Evolutionary conservation across 768 basidiomycete species (phyloP).

Genomic region (Leccinum disarticulatum): DNA sequence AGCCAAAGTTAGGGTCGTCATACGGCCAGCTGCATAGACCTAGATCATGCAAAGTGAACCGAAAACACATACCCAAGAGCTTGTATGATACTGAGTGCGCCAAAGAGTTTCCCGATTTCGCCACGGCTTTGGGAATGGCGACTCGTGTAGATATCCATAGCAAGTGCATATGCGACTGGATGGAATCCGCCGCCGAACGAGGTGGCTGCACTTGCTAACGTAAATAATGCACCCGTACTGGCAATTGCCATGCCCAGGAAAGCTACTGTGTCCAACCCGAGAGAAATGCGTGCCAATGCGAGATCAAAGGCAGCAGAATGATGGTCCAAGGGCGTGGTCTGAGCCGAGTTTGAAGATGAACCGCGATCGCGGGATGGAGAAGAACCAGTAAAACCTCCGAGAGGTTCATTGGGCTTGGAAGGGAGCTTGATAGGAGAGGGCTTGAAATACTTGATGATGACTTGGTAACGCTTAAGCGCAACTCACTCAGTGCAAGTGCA

Average conservation of each 20-base stretch:
- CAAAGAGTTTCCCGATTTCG: conserved; percentile 76
- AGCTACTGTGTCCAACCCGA: conserved; percentile 53
- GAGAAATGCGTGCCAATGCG: conserved; percentile 57
- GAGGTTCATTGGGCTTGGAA: conserved; percentile 18
- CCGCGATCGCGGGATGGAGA: conserved; percentile 2
- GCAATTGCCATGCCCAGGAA: conserved; percentile 53
- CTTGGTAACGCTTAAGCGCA: conserved; percentile 32
- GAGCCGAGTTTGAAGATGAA: conserved; percentile 5
- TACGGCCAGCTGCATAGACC: too few species aligned
- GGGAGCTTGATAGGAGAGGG: conserved; percentile 32
- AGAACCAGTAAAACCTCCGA: conserved; percentile 1
- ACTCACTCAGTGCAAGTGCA: neutral
- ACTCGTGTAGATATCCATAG: conserved; percentile 62
- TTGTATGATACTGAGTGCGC: conserved; percentile 73
- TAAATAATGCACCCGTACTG: conserved; percentile 49
- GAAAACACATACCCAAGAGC: conserved; percentile 51
- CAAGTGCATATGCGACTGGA: conserved; percentile 71
- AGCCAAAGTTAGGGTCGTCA: neutral
- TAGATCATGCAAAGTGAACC: neutral
- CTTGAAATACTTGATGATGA: conserved; percentile 54
- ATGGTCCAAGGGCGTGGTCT: conserved; percentile 2
- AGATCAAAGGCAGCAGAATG: conserved; percentile 66
- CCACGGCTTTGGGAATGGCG: conserved; percentile 42
- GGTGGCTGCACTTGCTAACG: conserved; percentile 46
- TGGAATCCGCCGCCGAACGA: conserved; percentile 62